A percentile compares a stretch with the other conserved stretches of the same genome.
These are phyloP conservation scores for Zymoseptoria ardabiliae DNA, from an alignment of 2,329 filamentous ascomycete species.

Conservation along the genomic window DNA sequence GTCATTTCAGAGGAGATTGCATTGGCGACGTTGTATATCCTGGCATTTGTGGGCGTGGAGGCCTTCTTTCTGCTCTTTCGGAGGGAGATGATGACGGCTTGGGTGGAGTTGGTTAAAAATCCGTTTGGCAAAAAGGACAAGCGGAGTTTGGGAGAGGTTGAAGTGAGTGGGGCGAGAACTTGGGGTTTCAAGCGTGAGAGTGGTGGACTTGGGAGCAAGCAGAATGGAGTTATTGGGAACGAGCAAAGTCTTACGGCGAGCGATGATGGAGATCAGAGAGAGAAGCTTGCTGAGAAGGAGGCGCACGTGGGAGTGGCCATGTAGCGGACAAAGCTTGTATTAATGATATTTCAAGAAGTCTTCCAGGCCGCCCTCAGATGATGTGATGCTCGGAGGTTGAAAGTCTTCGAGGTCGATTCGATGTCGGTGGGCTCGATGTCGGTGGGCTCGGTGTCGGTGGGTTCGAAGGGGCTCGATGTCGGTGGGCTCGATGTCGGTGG, in stretches of 20 bases:
- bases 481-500: background rate
- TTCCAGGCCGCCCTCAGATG: background rate
- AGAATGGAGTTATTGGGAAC: background rate
- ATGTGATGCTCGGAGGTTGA: too few relatives aligned
- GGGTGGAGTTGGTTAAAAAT: slow-evolving; percentile 11
- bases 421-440: too few relatives aligned
- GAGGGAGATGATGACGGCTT: slow-evolving; percentile 15
- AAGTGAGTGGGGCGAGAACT: background rate
- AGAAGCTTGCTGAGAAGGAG: background rate
- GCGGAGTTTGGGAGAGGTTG: background rate
- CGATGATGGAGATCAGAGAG: background rate
- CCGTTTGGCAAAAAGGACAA: slow-evolving; percentile 9
- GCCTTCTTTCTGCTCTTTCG: slow-evolving; percentile 20
- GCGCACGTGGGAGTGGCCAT: background rate
- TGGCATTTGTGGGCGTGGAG: slow-evolving; percentile 20
- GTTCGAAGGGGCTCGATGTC: background rate
- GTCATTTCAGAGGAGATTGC: slow-evolving; percentile 16
- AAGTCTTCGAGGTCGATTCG: too few relatives aligned
- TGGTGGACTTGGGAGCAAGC: background rate
- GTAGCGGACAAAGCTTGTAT: background rate
- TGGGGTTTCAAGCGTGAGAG: background rate
- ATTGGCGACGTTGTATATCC: slow-evolving; percentile 19
- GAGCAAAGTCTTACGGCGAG: background rate
- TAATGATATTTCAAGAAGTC: background rate
- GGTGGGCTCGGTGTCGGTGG: too few relatives aligned